Evolutionary conservation across 768 basidiomycete species (phyloP), one percentile per base, ranked within the genome.

Genomic region (Crassisporium funariophilum): DNA sequence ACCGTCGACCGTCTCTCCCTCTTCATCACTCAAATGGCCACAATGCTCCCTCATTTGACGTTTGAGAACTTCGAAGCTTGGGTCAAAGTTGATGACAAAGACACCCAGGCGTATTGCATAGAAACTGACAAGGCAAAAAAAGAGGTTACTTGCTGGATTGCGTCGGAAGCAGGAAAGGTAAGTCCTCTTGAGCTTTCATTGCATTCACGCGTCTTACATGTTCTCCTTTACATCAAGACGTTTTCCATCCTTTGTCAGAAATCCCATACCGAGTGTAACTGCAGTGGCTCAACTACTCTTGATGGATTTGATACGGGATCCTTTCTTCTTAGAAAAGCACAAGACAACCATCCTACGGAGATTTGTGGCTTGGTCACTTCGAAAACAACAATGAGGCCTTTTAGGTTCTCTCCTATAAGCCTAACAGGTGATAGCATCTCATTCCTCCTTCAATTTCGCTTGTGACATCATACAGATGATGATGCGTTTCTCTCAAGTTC

Each of bases 151-250:
- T 29, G 27, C 27, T 29, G 27, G 27, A 29, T 69, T 24, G 49
- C 56, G 12, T 57, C 56, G 20, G 53, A 57, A 34, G 53, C 44
- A 6, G 56, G 56, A 12, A 57, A 54, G 39, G 56, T 52, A 15
- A 20, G 49, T 40, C 11, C 24, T 41, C 2, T 21, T 0, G 10
- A 15, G 10, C 20, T 3, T 17, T 15, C 23, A 35, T 4, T 31
- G 17, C 12, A 16, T 23, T 17, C 12, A 41, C 22, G 19, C 45
- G 12, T 13, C 25, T 38, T 13, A 13, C n/a, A 19, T 37, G 3
- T 39, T 22, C 10, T 37, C 9, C 15, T 15, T 3, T 44, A 36
- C 25, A 25, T 37, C 22, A 46, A 7, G 13, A n/a, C 13, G 4
- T 19, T 22, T n/a, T 2, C 22, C 5, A 27, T 43, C 13, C n/a